Evolutionary conservation across 257 asterid species (phyloP).

Genomic region (Oldenlandia corymbosa): DNA sequence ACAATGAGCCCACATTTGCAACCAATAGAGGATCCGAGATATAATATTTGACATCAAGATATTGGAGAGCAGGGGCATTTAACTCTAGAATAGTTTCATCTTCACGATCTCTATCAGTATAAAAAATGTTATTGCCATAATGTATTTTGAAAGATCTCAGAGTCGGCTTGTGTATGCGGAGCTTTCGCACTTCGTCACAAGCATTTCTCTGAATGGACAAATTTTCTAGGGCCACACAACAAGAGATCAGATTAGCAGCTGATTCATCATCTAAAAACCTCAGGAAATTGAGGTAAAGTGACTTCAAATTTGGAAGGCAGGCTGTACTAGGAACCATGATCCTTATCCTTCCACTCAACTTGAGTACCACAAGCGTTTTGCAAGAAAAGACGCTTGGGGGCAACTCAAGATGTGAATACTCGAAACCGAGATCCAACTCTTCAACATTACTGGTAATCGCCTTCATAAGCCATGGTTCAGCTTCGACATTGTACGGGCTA

Average conservation of each 20-base stretch:
- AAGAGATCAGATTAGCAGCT: neutral
- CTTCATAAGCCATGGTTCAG: neutral
- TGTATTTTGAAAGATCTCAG: neutral
- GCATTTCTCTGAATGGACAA: neutral
- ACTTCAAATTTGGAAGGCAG: neutral
- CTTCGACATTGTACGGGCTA: neutral
- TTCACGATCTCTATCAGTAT: too few species aligned
- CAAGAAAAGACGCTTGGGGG: neutral
- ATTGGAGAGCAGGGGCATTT: neutral
- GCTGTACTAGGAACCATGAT: neutral
- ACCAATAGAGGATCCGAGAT: neutral
- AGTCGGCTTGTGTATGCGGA: neutral
- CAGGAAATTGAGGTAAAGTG: neutral
- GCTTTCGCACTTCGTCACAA: neutral
- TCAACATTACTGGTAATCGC: neutral
- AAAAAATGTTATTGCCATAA: too few species aligned
- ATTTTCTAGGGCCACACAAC: constrained; percentile 5
- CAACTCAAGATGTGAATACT: neutral
- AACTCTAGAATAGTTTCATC: neutral
- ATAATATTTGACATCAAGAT: neutral
- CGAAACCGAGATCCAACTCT: neutral
- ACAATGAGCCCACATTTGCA: neutral
- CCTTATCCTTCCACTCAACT: neutral
- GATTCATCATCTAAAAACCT: neutral
- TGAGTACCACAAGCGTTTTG: constrained; percentile 2